phyloP scores from a whole-genome alignment of 805 yeast species.

The Kluyveromyces siamensis region DNA sequence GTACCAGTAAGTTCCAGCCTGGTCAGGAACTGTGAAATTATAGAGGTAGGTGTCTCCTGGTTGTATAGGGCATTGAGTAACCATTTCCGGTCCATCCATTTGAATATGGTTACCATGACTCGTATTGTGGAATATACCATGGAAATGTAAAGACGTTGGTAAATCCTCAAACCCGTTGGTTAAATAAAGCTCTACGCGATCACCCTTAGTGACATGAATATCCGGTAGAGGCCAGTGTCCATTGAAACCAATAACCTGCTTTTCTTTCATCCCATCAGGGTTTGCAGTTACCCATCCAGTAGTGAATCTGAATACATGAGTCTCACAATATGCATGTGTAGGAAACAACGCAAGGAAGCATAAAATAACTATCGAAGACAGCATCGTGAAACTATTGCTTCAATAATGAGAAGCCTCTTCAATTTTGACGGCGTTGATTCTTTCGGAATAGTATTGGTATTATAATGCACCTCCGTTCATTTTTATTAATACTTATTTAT shows the following conservation, averaged over 20 bases:
- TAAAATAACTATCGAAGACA: too few species aligned
- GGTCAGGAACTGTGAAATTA: constrained; percentile 59
- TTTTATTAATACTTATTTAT: too few species aligned
- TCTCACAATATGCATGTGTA: constrained; percentile 11
- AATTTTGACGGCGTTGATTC: too few species aligned
- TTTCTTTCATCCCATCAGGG: constrained; percentile 54
- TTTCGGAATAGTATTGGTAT: too few species aligned
- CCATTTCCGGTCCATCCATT: constrained; percentile 77
- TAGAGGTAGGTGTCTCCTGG: constrained; percentile 59
- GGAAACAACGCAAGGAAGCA: background rate
- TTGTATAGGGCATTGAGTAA: constrained; percentile 72
- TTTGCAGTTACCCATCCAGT: constrained; percentile 54
- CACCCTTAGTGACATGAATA: constrained; percentile 57
- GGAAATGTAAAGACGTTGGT: constrained; percentile 65
- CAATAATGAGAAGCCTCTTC: background rate
- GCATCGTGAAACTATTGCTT: background rate
- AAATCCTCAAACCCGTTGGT: constrained; percentile 48
- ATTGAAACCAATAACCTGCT: constrained; percentile 58
- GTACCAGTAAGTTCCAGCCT: constrained; percentile 77
- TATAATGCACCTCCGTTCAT: too few species aligned
- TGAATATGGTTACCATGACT: constrained; percentile 32
- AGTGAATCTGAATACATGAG: constrained; percentile 49
- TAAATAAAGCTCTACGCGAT: constrained; percentile 48
- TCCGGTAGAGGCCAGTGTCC: constrained; percentile 67
- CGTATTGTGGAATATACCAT: constrained; percentile 64